phyloP scores from a whole-genome alignment of 2,329 filamentous ascomycete species.

The Colletotrichum orchidophilum region DNA sequence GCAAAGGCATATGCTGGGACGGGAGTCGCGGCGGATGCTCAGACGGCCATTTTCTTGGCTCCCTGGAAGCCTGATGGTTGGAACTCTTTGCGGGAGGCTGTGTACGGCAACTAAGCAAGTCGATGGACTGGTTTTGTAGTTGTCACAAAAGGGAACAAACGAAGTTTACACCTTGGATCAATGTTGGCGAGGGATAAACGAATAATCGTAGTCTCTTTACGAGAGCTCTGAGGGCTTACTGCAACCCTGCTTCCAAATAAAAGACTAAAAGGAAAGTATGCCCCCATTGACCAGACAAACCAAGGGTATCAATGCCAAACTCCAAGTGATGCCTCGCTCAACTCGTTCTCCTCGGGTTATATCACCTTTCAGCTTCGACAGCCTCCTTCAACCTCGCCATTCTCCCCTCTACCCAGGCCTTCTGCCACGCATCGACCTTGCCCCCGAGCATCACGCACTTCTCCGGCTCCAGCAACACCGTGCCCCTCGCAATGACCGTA shows the following conservation, averaged over 20 bases:
- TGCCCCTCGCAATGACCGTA: slow-evolving; percentile 75
- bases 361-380: slow-evolving; percentile 50
- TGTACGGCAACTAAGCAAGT: slow-evolving; percentile 37
- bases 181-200: not conserved
- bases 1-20: slow-evolving; percentile 79
- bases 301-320: slow-evolving; percentile 26
- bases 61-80: slow-evolving; percentile 80
- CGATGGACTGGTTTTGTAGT: not conserved
- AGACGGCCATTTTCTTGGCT: slow-evolving; percentile 80
- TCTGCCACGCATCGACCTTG: slow-evolving; percentile 84
- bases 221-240: not conserved
- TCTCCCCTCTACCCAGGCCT: slow-evolving; percentile 76
- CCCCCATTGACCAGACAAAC: not conserved
- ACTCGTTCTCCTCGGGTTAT: not conserved
- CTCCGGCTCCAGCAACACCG: slow-evolving; percentile 78
- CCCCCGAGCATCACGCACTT: slow-evolving; percentile 82
- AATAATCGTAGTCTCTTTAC: not conserved
- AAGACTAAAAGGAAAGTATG: not conserved
- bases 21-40: slow-evolving; percentile 75
- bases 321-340: slow-evolving; percentile 3
- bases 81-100: slow-evolving; percentile 60
- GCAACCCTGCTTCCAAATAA: not conserved
- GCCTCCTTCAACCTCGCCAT: slow-evolving; percentile 74
- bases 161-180: not conserved
- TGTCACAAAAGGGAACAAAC: not conserved